phyloP scores from a whole-genome alignment of 2,329 filamentous ascomycete genomes.

The Teratosphaeria gauchensis region DNA sequence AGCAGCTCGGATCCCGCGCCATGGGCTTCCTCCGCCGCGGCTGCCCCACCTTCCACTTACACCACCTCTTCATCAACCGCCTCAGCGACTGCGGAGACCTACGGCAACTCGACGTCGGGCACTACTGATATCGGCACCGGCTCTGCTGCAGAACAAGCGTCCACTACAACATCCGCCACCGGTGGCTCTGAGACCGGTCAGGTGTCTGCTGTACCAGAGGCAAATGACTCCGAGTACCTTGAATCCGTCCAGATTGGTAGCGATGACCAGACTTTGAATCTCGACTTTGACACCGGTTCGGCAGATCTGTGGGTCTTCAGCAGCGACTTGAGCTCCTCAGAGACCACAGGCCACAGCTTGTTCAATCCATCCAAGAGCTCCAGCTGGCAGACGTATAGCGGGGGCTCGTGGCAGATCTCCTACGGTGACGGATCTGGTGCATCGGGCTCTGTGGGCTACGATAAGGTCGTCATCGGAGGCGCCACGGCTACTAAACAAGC shows the following conservation, averaged over 20 bases:
- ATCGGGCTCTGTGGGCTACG: constrained; percentile 55
- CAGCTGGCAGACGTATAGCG: constrained; percentile 40
- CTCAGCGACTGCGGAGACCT: neutral
- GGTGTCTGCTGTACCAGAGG: constrained; percentile 55
- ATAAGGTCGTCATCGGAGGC: constrained; percentile 58
- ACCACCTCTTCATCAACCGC: neutral
- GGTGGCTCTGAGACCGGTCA: constrained; percentile 21
- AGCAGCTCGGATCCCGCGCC: constrained; percentile 2
- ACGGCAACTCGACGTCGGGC: neutral
- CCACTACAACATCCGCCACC: constrained; percentile 6
- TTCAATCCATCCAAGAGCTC: constrained; percentile 46
- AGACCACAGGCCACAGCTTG: constrained; percentile 43
- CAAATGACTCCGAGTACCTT: constrained; percentile 60
- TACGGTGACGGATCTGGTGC: constrained; percentile 61
- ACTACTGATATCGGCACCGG: constrained; percentile 1
- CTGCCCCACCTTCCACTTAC: neutral
- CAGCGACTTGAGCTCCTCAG: constrained; percentile 41
- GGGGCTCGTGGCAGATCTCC: constrained; percentile 51
- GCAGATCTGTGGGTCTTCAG: constrained; percentile 69
- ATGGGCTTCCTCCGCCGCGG: constrained; percentile 1
- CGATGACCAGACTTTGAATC: constrained; percentile 47
- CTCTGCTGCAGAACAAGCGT: constrained; percentile 4
- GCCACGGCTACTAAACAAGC: constrained; percentile 52
- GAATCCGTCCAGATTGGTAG: constrained; percentile 60
- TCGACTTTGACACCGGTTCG: constrained; percentile 70